These are phyloP conservation scores for Rhizopogon roseolus DNA, from an alignment of 768 basidiomycete species.

Conservation along the genomic window DNA sequence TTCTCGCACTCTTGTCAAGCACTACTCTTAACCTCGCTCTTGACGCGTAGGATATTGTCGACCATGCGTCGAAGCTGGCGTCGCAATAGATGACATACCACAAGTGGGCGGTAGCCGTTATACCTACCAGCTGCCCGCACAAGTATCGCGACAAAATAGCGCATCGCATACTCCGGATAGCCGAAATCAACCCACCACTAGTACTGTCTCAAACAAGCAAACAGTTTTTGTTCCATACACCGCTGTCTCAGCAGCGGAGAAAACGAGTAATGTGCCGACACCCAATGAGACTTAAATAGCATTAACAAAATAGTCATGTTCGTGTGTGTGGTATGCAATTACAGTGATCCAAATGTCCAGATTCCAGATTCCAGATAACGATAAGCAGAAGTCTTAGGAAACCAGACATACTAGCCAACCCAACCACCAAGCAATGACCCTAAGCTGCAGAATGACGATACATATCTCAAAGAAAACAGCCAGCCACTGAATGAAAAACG, in stretches of 20 bases:
- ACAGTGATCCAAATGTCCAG: conserved; percentile 7
- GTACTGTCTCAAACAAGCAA: not conserved
- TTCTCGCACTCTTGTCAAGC: conserved; percentile 5
- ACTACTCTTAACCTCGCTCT: not conserved
- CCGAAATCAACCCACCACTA: not conserved
- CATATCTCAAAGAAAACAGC: conserved; percentile 56
- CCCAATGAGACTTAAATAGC: conserved; percentile 3
- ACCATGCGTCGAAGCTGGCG: conserved; percentile 57
- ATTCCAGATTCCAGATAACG: conserved; percentile 3
- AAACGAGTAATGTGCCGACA: not conserved
- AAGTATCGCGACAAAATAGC: not conserved
- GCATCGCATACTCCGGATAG: not conserved
- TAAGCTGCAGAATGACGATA: conserved; percentile 53
- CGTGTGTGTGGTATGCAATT: conserved; percentile 1
- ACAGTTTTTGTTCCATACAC: not conserved
- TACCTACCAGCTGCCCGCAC: not conserved
- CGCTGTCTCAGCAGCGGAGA: not conserved
- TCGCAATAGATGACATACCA: conserved; percentile 27
- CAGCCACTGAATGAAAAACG: conserved; percentile 62
- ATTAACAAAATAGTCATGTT: too few relatives aligned
- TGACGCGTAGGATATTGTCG: conserved; percentile 56
- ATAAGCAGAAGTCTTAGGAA: conserved; percentile 20
- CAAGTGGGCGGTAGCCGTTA: conserved; percentile 8
- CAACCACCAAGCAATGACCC: conserved; percentile 67
- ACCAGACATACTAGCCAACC: conserved; percentile 63